Percentiles rank a stretch among this genome's conserved stretches.
phyloP scores from a whole-genome alignment of 441 rosid species.

The Adansonia madagascariensis region DNA sequence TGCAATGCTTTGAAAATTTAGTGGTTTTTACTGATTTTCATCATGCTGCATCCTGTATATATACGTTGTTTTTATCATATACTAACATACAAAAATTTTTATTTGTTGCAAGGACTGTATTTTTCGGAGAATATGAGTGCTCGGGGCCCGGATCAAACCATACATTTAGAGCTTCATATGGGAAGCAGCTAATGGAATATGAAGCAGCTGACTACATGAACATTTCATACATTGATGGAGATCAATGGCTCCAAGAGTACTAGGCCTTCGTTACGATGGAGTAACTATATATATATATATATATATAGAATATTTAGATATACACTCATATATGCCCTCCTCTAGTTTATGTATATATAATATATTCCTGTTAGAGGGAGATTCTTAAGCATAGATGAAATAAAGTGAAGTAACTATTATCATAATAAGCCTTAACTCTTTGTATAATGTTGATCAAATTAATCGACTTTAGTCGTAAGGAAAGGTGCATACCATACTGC shows the following conservation, averaged over 20 bases:
- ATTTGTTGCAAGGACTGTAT: slow-evolving; percentile 51
- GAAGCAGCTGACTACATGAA: slow-evolving; percentile 59
- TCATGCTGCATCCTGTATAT: too few relatives aligned
- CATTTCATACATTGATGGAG: slow-evolving; percentile 65
- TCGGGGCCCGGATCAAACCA: slow-evolving; percentile 68
- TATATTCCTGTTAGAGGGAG: too few relatives aligned
- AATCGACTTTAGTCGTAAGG: too few relatives aligned
- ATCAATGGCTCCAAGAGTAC: slow-evolving; percentile 51
- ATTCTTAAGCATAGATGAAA: too few relatives aligned
- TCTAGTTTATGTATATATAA: too few relatives aligned
- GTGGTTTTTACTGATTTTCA: too few relatives aligned
- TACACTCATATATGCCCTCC: too few relatives aligned
- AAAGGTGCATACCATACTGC: too few relatives aligned
- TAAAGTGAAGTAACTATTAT: too few relatives aligned
- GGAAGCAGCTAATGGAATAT: slow-evolving; percentile 51
- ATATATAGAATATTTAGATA: not conserved
- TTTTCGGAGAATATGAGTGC: slow-evolving; percentile 70
- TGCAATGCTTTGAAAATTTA: too few relatives aligned
- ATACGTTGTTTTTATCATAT: not conserved
- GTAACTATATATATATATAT: not conserved
- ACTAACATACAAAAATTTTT: not conserved
- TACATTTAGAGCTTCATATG: slow-evolving; percentile 49
- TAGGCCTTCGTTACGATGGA: not conserved
- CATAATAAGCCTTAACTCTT: too few relatives aligned
- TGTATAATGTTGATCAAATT: too few relatives aligned